Percentiles rank a stretch among this genome's conserved stretches.
Evolutionary conservation across 148 eudicot species (phyloP).

Genomic region (Dysphania ambrosioides): DNA sequence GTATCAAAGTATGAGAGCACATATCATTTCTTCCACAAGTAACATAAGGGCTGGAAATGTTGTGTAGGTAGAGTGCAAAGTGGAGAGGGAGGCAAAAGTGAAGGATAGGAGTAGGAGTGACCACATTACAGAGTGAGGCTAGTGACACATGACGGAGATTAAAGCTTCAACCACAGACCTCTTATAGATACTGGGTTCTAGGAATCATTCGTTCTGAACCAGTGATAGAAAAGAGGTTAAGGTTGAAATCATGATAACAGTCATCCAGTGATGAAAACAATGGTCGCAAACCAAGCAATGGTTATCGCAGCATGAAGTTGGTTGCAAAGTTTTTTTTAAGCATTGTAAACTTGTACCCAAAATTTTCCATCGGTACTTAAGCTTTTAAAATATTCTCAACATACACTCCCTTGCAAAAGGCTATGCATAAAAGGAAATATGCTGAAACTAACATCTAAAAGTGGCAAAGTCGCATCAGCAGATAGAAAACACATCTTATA

Average conservation of each 20-base stretch:
- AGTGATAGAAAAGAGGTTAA: neutral
- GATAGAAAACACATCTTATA: slow-evolving; percentile 22
- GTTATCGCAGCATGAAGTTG: neutral
- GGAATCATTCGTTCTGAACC: neutral
- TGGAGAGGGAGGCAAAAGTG: neutral
- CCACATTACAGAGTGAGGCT: too few species aligned
- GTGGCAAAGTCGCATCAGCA: neutral
- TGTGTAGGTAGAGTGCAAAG: neutral
- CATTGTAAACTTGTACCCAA: neutral
- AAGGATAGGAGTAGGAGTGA: neutral
- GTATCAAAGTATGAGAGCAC: neutral
- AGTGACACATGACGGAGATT: too few species aligned
- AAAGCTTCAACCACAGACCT: too few species aligned
- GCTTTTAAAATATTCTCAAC: neutral
- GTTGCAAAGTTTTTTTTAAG: neutral
- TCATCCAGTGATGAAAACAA: neutral
- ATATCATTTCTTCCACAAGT: neutral
- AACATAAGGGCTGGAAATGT: neutral
- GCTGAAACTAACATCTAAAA: neutral
- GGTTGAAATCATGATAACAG: neutral
- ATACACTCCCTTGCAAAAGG: neutral
- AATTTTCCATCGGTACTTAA: neutral
- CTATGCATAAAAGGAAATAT: neutral
- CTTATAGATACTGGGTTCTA: too few species aligned
- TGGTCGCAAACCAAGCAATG: neutral